Conservation (phyloP, 2,329 filamentous ascomycete genomes). For the Penicillium brevicompactum region DNA sequence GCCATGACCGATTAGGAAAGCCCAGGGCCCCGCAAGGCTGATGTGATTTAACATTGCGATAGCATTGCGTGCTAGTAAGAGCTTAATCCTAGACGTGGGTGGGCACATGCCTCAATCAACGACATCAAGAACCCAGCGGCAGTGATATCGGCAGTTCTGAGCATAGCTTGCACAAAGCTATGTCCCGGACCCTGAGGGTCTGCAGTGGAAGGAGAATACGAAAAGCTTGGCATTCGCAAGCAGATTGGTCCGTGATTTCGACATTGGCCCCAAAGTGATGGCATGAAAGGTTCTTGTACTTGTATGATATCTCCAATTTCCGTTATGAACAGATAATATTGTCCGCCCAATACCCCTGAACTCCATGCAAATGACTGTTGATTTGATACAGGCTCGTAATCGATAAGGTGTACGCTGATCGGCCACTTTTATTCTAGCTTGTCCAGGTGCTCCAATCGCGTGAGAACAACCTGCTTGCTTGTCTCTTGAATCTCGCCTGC, state of each 20-base stretch:
- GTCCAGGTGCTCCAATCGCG: constrained; percentile 89
- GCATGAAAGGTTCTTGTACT: constrained; percentile 1
- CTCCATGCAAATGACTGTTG: constrained; percentile 24
- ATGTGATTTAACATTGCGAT: constrained; percentile 21
- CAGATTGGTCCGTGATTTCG: constrained; percentile 20
- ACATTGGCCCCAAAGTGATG: constrained; percentile 19
- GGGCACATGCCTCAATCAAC: constrained; percentile 10
- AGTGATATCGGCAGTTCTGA: constrained; percentile 33
- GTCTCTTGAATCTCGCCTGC: constrained; percentile 99
- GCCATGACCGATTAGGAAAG: constrained; percentile 20
- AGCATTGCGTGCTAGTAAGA: constrained; percentile 15
- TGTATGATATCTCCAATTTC: constrained; percentile 11
- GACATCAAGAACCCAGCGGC: constrained; percentile 23
- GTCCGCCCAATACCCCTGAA: constrained; percentile 10
- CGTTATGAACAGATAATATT: constrained; percentile 6
- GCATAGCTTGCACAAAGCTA: constrained; percentile 7
- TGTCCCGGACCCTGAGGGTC: neutral
- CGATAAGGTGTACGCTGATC: neutral
- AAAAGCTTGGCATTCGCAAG: constrained; percentile 12
- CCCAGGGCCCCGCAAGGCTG: constrained; percentile 5
- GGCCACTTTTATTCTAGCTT: constrained; percentile 72
- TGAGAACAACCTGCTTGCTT: constrained; percentile 96
- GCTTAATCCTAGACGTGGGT: constrained; percentile 19
- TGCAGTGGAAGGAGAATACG: constrained; percentile 14
- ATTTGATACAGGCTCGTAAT: constrained; percentile 13